Evolutionary conservation across 257 asterid genomes (phyloP).

Genomic region (Capsicum rhomboideum): DNA sequence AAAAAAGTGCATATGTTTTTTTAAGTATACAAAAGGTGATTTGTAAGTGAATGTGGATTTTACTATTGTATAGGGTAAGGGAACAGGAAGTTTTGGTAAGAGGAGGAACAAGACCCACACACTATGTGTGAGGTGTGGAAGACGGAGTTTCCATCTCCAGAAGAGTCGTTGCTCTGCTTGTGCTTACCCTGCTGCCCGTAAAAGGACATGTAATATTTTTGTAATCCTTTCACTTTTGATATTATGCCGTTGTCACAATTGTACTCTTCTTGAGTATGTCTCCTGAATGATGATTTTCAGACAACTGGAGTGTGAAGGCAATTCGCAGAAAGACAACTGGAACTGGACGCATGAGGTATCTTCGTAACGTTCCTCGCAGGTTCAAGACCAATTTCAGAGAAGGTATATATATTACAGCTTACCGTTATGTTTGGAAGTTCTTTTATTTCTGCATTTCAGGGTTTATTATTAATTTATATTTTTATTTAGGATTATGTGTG

Average conservation of each 20-base stretch:
- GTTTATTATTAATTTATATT: neutral
- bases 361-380: slow-evolving; percentile 62
- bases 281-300: slow-evolving; percentile 1
- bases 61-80: slow-evolving; percentile 46
- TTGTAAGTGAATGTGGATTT: neutral
- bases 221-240: no score
- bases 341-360: slow-evolving; percentile 82
- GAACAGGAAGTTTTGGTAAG: slow-evolving; percentile 63
- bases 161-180: slow-evolving; percentile 65
- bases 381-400: slow-evolving; percentile 82
- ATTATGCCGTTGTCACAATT: no score
- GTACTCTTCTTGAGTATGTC: no score
- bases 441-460: neutral
- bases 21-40: neutral
- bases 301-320: slow-evolving; percentile 83
- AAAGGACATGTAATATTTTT: slow-evolving; percentile 37
- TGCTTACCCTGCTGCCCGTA: slow-evolving; percentile 64
- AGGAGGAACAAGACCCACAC: slow-evolving; percentile 69
- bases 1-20: neutral
- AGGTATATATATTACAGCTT: slow-evolving; percentile 24
- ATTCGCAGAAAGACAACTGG: slow-evolving; percentile 81
- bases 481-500: neutral
- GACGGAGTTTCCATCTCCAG: slow-evolving; percentile 60
- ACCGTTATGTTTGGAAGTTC: no score
- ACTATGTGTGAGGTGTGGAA: slow-evolving; percentile 56